These are phyloP conservation scores for Discostella stelligeroides DNA, from an alignment of 108 stramenopile species.

Conservation along the genomic window DNA sequence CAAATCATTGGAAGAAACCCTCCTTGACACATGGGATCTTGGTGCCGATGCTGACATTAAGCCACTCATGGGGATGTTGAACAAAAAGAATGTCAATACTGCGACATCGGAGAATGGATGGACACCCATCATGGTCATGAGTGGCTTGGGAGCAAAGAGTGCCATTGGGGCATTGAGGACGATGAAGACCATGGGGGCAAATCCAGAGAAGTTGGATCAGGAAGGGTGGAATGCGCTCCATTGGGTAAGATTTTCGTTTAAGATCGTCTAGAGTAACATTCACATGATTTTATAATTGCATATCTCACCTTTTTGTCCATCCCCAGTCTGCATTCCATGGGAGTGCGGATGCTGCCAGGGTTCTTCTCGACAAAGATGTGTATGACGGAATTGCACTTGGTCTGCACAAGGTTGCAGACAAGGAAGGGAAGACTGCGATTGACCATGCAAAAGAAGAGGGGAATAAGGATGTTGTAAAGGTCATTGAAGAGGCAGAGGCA, in stretches of 20 bases:
- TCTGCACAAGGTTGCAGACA: slow-evolving; percentile 66
- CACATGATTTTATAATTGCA: not conserved
- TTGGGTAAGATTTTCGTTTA: slow-evolving; percentile 52
- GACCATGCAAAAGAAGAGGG: slow-evolving; percentile 72
- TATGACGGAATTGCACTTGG: slow-evolving; percentile 46
- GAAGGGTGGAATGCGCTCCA: slow-evolving; percentile 91
- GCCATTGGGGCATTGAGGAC: slow-evolving; percentile 57
- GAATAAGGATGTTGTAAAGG: slow-evolving; percentile 72
- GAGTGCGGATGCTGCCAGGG: slow-evolving; percentile 69
- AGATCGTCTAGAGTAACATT: not conserved
- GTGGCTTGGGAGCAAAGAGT: slow-evolving; percentile 66
- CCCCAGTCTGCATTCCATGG: slow-evolving; percentile 75
- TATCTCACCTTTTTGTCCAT: not conserved
- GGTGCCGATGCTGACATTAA: slow-evolving; percentile 75
- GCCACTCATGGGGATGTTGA: slow-evolving; percentile 62
- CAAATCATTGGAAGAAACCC: slow-evolving; percentile 67
- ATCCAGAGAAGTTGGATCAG: slow-evolving; percentile 68
- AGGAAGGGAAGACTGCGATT: slow-evolving; percentile 84
- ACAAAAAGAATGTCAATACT: slow-evolving; percentile 75
- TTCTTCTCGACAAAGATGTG: slow-evolving; percentile 47
- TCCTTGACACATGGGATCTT: slow-evolving; percentile 91
- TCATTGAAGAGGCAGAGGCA: slow-evolving; percentile 54
- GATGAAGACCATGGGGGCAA: slow-evolving; percentile 71
- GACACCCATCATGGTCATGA: slow-evolving; percentile 88
- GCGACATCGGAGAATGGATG: slow-evolving; percentile 78